These are phyloP conservation scores for Wickerhamomyces bovis DNA, from an alignment of 805 yeast species.

Conservation along the genomic window DNA sequence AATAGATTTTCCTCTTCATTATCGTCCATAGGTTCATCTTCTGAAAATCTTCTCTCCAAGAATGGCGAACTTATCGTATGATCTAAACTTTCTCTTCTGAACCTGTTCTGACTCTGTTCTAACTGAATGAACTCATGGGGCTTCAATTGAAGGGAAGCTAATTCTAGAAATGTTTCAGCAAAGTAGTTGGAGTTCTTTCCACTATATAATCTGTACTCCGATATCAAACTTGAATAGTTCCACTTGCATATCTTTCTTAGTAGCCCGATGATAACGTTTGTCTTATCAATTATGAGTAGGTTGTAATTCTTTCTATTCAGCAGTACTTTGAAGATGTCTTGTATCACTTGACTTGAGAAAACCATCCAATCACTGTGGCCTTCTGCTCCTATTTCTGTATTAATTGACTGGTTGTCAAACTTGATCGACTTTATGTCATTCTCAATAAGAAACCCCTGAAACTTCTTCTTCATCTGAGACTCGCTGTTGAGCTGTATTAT, in stretches of 20 bases:
- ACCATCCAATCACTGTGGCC: slow-evolving; percentile 54
- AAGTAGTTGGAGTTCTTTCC: slow-evolving; percentile 70
- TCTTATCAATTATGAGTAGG: slow-evolving; percentile 68
- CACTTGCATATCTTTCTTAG: slow-evolving; percentile 81
- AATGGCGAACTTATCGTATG: slow-evolving; percentile 1
- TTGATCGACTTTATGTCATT: slow-evolving; percentile 43
- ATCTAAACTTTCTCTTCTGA: slow-evolving; percentile 22
- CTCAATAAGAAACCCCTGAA: slow-evolving; percentile 58
- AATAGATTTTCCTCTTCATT: slow-evolving; percentile 26
- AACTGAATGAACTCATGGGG: slow-evolving; percentile 2
- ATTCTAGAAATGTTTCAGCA: slow-evolving; percentile 77
- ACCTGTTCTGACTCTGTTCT: slow-evolving; percentile 1
- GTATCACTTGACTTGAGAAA: slow-evolving; percentile 57
- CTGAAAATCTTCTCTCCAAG: slow-evolving; percentile 11
- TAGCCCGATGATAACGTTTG: slow-evolving; percentile 74
- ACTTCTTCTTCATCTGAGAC: slow-evolving; percentile 61
- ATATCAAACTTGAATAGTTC: slow-evolving; percentile 78
- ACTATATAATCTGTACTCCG: slow-evolving; percentile 76
- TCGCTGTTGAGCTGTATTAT: slow-evolving; percentile 79
- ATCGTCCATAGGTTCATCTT: slow-evolving; percentile 16
- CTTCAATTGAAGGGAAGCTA: slow-evolving; percentile 49
- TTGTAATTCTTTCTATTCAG: slow-evolving; percentile 61
- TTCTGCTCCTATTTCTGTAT: slow-evolving; percentile 20
- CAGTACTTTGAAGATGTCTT: slow-evolving; percentile 57
- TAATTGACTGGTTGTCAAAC: slow-evolving; percentile 27